A percentile compares a stretch with the other conserved stretches of the same genome.
Conservation (phyloP, 768 basidiomycete species). For the Pulveroboletus frians region DNA sequence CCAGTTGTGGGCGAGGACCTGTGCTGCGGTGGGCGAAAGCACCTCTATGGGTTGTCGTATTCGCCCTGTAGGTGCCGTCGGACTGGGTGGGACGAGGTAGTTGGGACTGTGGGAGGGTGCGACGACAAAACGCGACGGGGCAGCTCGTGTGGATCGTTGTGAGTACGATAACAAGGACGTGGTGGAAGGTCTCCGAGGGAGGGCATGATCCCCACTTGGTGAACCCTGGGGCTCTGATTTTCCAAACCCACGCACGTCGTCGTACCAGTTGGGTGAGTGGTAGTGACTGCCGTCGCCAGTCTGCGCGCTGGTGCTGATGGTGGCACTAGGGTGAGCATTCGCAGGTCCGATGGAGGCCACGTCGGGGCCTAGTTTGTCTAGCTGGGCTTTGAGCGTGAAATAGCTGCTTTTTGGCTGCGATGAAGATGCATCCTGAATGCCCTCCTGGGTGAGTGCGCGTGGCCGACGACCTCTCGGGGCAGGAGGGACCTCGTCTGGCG, state of each 20-base stretch:
- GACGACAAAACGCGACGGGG: conserved; percentile 36
- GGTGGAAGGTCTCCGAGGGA: conserved; percentile 29
- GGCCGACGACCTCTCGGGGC: conserved; percentile 42
- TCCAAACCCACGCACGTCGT: conserved; percentile 54
- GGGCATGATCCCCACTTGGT: conserved; percentile 12
- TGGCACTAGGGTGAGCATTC: conserved; percentile 17
- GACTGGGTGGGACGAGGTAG: conserved; percentile 33
- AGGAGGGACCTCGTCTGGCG: conserved; percentile 44
- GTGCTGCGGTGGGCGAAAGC: conserved; percentile 30
- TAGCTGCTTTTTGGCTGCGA: conserved; percentile 44
- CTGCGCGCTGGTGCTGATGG: neutral
- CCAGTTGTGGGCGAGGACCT: conserved; percentile 67
- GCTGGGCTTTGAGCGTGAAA: conserved; percentile 57
- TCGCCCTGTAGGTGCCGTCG: conserved; percentile 20
- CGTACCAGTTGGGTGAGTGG: conserved; percentile 38
- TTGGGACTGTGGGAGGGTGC: conserved; percentile 34
- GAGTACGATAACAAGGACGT: conserved; percentile 38
- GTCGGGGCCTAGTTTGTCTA: conserved; percentile 40
- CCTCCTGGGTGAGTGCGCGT: conserved; percentile 36
- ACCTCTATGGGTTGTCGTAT: conserved; percentile 9
- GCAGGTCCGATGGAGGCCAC: conserved; percentile 3
- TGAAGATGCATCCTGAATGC: conserved; percentile 12
- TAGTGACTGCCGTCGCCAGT: neutral
- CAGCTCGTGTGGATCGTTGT: conserved; percentile 31
- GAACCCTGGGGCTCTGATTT: conserved; percentile 35